Percentiles rank a stretch among this genome's conserved stretches.
phyloP scores from a whole-genome alignment of 2,329 filamentous ascomycete genomes.

The Aspergillus latus region DNA sequence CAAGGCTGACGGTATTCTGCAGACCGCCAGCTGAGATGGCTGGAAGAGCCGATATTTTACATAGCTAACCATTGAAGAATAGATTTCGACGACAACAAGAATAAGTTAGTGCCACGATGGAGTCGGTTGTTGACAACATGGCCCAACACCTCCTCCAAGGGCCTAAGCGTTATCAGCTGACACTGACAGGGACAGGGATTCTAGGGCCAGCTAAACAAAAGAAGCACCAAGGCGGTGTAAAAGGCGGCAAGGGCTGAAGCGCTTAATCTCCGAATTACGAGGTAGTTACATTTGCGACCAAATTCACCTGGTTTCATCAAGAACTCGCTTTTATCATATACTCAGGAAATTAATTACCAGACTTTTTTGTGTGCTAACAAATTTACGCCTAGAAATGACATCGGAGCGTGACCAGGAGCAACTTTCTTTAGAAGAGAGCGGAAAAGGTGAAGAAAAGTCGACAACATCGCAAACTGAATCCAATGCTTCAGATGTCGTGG shows the following conservation, averaged over 20 bases:
- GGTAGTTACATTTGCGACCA: no score
- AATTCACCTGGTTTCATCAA: no score
- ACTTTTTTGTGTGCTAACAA: no score
- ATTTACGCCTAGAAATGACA: constrained; percentile 12
- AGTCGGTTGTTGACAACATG: not conserved
- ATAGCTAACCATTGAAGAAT: constrained; percentile 5
- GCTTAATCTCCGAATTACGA: no score
- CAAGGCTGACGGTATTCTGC: not conserved
- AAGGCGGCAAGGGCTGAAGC: no score
- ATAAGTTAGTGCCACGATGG: not conserved
- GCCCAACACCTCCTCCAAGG: not conserved
- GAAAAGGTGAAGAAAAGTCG: constrained; percentile 7
- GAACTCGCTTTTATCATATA: no score
- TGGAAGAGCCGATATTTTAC: not conserved
- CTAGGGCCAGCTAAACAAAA: not conserved
- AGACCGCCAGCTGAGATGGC: not conserved
- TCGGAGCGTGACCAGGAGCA: constrained; percentile 9
- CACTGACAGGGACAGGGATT: not conserved
- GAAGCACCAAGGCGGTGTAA: not conserved
- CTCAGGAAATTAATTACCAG: no score
- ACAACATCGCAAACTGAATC: constrained; percentile 13
- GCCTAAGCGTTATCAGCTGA: not conserved
- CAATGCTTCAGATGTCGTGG: constrained; percentile 1
- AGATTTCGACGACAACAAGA: not conserved
- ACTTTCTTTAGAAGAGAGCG: constrained; percentile 11